Base-by-base conservation (phyloP, 805 yeast genomes). In the Komagataella populi region DNA sequence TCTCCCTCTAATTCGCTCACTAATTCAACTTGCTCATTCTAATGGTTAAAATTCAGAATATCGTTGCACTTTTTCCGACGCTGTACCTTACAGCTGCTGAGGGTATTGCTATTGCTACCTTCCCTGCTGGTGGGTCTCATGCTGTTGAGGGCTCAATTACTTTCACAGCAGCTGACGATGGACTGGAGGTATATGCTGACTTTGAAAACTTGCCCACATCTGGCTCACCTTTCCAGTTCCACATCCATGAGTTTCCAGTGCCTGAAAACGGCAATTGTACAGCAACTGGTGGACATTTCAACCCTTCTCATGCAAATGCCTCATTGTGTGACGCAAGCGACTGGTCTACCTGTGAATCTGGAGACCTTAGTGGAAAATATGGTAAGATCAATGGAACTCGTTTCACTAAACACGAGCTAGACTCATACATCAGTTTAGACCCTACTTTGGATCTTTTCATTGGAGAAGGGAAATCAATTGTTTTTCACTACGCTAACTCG, bases 301-400 rank as follows among this genome's bases (percentile, higher is more conserved):
- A 72, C 56, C 76, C 78, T 6, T 72, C 64, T 57, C 51, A 57
- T 14, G 77, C 72, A 3, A 57, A 64, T 24, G 56, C 62, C 3
- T 63, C 64, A 44, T 71, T 76, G 56, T 68, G 66, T 44, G 51
- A 54, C 36, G 67, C 66, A 53, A 62, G 62, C 36, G 60, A 61
- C 50, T 70, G 70, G 53, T 61, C 70, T 4, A 64, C 56, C 48
- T 73, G 76, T 55, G 71, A 71, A 63, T 71, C 79, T 44, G 78
- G 78, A 18, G 77, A 73, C 55, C 68, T 73, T 53, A 67, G 74
- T 6, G 78, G 78, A 14, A 73, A 73, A 55, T 76, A 72, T 58
- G 78, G 77, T 7, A 65, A 65, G 63, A 67, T 72, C 55, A 63
- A 71, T 54, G 60, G 73, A 44, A 70, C 75, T 4, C 70, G 74